Evolutionary conservation across 106 monocot genomes (phyloP).

Genomic region (Chionographis japonica): DNA sequence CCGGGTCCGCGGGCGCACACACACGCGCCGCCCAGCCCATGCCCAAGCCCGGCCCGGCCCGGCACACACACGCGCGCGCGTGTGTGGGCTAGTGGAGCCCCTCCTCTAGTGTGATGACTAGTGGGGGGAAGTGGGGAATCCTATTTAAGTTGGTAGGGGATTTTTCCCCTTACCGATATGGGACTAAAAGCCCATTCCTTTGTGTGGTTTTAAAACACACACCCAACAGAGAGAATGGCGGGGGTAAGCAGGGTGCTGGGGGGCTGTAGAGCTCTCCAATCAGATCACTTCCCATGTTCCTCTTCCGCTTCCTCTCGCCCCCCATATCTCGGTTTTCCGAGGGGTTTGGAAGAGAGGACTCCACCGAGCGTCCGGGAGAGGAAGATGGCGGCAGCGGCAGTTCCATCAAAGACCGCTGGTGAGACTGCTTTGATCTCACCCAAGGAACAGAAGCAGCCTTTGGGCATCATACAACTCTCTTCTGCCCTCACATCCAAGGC

Average conservation of each 20-base stretch:
- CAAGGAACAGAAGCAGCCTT: neutral
- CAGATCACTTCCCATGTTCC: neutral
- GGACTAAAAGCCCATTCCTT: too few species aligned
- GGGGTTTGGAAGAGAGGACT: too few species aligned
- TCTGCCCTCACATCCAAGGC: neutral
- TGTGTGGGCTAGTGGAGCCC: too few species aligned
- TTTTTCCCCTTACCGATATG: too few species aligned
- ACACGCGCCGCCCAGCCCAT: too few species aligned
- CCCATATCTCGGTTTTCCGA: neutral
- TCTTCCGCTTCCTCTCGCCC: neutral
- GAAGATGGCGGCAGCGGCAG: neutral
- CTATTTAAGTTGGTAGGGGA: too few species aligned
- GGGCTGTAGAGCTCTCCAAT: neutral
- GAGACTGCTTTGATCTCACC: neutral
- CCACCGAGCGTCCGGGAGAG: neutral
- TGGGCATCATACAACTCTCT: neutral
- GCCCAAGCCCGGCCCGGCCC: too few species aligned
- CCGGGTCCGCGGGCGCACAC: too few species aligned
- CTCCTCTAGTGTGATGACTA: too few species aligned
- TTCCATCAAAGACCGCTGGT: neutral
- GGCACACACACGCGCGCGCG: too few species aligned
- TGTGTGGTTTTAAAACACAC: too few species aligned
- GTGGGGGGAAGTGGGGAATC: too few species aligned
- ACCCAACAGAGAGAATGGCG: neutral
- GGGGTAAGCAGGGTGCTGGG: neutral